Base-by-base conservation (phyloP, 192 early-diverging fungal species). In the Geranomyces variabilis region DNA sequence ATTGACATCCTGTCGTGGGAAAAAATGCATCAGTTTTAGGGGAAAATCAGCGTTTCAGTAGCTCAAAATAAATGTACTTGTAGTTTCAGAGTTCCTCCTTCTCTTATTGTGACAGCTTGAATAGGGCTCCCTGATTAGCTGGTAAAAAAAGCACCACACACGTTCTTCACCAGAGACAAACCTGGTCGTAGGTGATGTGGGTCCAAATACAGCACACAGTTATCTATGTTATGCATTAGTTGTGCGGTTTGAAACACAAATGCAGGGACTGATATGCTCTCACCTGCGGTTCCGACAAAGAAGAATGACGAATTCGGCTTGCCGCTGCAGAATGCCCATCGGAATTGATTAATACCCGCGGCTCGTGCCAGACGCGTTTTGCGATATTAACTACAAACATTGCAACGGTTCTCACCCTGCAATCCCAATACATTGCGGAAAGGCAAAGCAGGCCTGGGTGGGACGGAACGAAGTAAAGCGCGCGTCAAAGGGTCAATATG, bases 251-350 rank as follows among this genome's bases (percentile, higher is more conserved):
- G 30, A 13, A 29, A 33, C 19, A 49, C 31, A 31, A 34, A 34
- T 46, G 45, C 9, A 28, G 58, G 9, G 59, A 43, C 51, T 15
- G n/a, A n/a, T n/a, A 17, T 17, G 46, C 79, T 73, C 68, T 79
- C 76, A 80, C 90, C 92, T 80, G 94, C 89, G 45, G 89, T 83
- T 26, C 96, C 96, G 31, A 94, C 86, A 83, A 99, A 97, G 77
- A 93, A 99, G 53, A 93, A 78, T 0, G 95, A 96, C 1, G 97
- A 97, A 10, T 93, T 93, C n/a, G 97, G 97, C 51, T 90, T 81
- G 12, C 97, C 97, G 21, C 90, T 92, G 74, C 41, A 46, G 30
- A 41, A 41, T 41, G 36, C 36, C 36, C 36, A 3, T 41, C 36
- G n/a, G n/a, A 41, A 7, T 41, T 3, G 36, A 41, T 41, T 41